These are phyloP conservation scores for Mediolabrus comicus DNA, from an alignment of 108 stramenopile genomes.

Conservation along the genomic window DNA sequence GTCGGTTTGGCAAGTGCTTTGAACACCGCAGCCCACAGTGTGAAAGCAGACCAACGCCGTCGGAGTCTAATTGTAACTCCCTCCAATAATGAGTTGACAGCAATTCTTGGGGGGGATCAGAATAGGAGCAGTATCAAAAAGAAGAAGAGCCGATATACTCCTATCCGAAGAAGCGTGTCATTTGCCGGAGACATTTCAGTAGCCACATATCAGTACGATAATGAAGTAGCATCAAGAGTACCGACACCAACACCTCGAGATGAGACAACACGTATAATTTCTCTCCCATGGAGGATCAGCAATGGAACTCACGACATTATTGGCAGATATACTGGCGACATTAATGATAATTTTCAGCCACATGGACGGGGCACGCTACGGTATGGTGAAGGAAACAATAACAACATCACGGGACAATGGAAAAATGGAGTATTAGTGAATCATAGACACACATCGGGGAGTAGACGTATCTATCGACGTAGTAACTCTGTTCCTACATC, in stretches of 20 bases:
- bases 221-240: too few relatives aligned
- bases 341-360: constrained; percentile 50
- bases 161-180: not conserved
- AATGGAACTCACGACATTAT: not conserved
- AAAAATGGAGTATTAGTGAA: not conserved
- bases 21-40: not conserved
- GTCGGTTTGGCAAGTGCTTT: not conserved
- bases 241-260: too few relatives aligned
- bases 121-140: not conserved
- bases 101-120: too few relatives aligned
- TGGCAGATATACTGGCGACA: constrained; percentile 58
- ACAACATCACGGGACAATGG: not conserved
- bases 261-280: not conserved
- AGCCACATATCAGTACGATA: not conserved
- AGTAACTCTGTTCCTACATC: not conserved
- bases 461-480: not conserved
- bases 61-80: not conserved
- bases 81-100: not conserved
- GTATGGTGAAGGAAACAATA: constrained; percentile 20
- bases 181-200: not conserved
- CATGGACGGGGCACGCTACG: constrained; percentile 57
- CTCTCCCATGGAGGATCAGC: not conserved
- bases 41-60: not conserved
- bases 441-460: not conserved
- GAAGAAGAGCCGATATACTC: not conserved